Evolutionary conservation across 371 early-diverging fungal species (phyloP), one percentile per base, ranked within the genome.

Genomic region (Haplosporangium sp.): DNA sequence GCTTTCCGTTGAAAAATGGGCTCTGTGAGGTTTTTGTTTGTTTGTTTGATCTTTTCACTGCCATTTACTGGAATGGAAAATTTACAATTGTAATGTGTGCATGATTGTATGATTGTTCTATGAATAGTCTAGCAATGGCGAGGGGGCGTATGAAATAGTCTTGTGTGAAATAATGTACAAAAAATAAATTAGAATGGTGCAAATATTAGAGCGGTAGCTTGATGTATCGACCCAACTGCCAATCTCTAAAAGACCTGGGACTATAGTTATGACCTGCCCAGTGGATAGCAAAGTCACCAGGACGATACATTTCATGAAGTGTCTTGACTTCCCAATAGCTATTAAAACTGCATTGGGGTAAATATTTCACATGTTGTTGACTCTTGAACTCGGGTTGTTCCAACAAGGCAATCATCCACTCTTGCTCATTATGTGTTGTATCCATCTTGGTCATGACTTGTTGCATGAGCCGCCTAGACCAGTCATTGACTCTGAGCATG

Each of bases 291-390:
- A 77, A 77, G 40, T 77, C 69, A n/a, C 77, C 69, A 3, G 77
- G 77, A 1, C 65, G 69, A 13, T 72, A 69, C 69, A 77, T 72
- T 37, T 48, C 78, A 38, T 69, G 27, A 8, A 62, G 62, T 10
- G 39, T 65, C 62, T 69, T 77, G 45, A 67, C 60, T 0, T 71
- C 35, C 71, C 71, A 76, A 52, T 76, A 71, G 19, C 72, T 71
- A 64, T 77, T 77, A 58, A 72, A 77, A 35, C 69, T 72, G 61
- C 77, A 77, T 58, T 77, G 73, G 3, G 77, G 77, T n/a, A 72
- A 56, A 20, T 69, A 69, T 65, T 72, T 77, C 69, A 77, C 77
- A 37, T 68, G 55, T 3, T 20, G 35, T 1, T 77, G 6, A 10
- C 17, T 34, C 50, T 59, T 34, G 44, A 38, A 76, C 10, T 17